Conservation (phyloP, 2,329 filamentous ascomycete genomes). For the Lachnellula subtilissima region DNA sequence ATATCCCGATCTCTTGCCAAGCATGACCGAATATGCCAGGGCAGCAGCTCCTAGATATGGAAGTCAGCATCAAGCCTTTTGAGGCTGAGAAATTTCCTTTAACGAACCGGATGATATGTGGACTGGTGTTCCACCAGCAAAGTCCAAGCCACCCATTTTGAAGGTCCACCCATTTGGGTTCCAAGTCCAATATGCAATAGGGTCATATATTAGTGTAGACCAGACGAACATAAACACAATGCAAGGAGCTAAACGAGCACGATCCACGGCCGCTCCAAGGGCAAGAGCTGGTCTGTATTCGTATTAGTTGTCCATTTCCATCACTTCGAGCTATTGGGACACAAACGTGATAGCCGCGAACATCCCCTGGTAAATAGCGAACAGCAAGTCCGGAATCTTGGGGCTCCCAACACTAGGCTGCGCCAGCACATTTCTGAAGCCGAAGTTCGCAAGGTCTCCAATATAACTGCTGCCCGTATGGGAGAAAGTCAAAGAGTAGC, state of each 20-base stretch:
- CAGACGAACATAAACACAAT: constrained; percentile 92
- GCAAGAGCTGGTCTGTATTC: constrained; percentile 64
- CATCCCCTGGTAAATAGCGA: constrained; percentile 84
- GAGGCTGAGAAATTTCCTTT: too few species aligned
- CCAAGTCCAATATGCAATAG: constrained; percentile 95
- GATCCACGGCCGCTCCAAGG: constrained; percentile 78
- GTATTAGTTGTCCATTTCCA: neutral
- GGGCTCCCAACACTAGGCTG: constrained; percentile 68
- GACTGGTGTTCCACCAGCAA: constrained; percentile 85
- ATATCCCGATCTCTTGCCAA: constrained; percentile 67
- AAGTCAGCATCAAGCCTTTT: too few species aligned
- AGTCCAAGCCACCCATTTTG: constrained; percentile 77
- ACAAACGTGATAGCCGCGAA: constrained; percentile 70
- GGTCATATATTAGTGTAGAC: constrained; percentile 85
- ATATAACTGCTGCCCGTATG: constrained; percentile 40
- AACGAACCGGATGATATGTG: constrained; percentile 67
- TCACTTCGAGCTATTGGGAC: neutral
- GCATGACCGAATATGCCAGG: constrained; percentile 85
- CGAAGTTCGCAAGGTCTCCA: constrained; percentile 42
- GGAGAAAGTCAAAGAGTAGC: constrained; percentile 43
- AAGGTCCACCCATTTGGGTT: constrained; percentile 77
- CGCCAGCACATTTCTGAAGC: constrained; percentile 70
- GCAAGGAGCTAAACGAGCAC: constrained; percentile 82
- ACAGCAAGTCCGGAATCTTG: constrained; percentile 76
- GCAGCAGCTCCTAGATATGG: constrained; percentile 55